Conservation (phyloP, 257 asterid genomes). For the Fraxinus pennsylvanica region DNA sequence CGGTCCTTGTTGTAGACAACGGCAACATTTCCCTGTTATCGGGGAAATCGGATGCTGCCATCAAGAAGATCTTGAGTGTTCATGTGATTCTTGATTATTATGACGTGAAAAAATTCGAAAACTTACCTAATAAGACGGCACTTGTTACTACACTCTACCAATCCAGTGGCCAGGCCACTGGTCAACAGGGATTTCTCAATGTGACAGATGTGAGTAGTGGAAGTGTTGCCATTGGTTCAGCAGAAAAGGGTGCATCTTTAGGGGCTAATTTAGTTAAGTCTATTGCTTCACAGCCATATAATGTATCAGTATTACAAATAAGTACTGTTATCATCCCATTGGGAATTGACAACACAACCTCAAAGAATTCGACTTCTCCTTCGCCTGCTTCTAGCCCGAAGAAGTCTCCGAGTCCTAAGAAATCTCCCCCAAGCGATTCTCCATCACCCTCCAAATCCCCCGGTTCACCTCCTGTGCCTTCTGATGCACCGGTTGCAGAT, state of each 20-base stretch:
- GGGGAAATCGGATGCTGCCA: slow-evolving; percentile 19
- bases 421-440: background rate
- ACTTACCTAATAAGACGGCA: slow-evolving; percentile 24
- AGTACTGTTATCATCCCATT: slow-evolving; percentile 51
- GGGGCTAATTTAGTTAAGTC: slow-evolving; percentile 42
- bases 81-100: slow-evolving; percentile 67
- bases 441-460: slow-evolving; percentile 16
- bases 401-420: background rate
- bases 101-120: slow-evolving; percentile 43
- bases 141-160: slow-evolving; percentile 59
- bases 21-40: slow-evolving; percentile 38
- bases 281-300: slow-evolving; percentile 43
- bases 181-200: slow-evolving; percentile 52
- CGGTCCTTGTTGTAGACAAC: slow-evolving; percentile 55
- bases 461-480: slow-evolving; percentile 1
- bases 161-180: slow-evolving; percentile 47
- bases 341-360: slow-evolving; percentile 39
- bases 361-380: slow-evolving; percentile 2
- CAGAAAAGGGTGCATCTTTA: slow-evolving; percentile 34
- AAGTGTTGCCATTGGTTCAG: slow-evolving; percentile 41
- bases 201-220: slow-evolving; percentile 25
- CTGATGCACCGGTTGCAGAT: background rate
- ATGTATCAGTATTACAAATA: slow-evolving; percentile 53
- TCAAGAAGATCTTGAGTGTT: slow-evolving; percentile 43
- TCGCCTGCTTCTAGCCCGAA: slow-evolving; percentile 17